These are phyloP conservation scores for Flaveria floridana DNA, from an alignment of 140 eudicot genomes.

Conservation along the genomic window DNA sequence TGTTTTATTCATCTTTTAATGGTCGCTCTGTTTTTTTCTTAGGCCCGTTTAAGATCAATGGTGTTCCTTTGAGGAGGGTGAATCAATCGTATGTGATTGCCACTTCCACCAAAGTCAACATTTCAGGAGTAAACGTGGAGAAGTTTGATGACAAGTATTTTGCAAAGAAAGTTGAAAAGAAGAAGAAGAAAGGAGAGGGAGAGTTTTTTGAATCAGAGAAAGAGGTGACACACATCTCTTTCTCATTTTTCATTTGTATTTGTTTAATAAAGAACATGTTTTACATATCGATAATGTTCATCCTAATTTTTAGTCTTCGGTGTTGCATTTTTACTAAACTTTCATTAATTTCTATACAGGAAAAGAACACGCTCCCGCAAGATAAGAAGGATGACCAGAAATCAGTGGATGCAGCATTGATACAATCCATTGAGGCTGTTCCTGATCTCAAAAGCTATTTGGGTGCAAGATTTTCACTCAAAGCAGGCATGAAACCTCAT, in stretches of 20 bases:
- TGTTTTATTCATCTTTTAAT: background rate
- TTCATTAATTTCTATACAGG: conserved; percentile 38
- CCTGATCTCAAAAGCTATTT: conserved; percentile 58
- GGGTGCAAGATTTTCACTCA: conserved; percentile 72
- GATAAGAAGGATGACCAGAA: conserved; percentile 87
- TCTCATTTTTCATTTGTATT: background rate
- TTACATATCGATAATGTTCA: background rate
- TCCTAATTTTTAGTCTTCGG: too few species aligned
- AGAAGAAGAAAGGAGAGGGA: conserved; percentile 68
- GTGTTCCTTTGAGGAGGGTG: conserved; percentile 79
- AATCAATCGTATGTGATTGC: conserved; percentile 69
- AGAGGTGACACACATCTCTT: conserved; percentile 36
- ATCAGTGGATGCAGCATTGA: conserved; percentile 60
- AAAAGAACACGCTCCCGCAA: conserved; percentile 57
- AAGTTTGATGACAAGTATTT: conserved; percentile 78
- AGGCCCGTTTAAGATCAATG: conserved; percentile 74
- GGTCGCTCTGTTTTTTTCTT: background rate
- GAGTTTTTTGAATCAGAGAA: conserved; percentile 76
- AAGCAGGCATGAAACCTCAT: conserved; percentile 71
- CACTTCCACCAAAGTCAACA: conserved; percentile 73
- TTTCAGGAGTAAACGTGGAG: conserved; percentile 50
- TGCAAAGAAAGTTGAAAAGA: conserved; percentile 65
- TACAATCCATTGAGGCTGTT: conserved; percentile 46
- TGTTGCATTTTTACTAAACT: background rate
- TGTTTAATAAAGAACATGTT: background rate